Percentiles rank a stretch among this genome's conserved stretches.
These are phyloP conservation scores for Syzygium oleosum DNA, from an alignment of 345 rosid genomes.

Conservation along the genomic window DNA sequence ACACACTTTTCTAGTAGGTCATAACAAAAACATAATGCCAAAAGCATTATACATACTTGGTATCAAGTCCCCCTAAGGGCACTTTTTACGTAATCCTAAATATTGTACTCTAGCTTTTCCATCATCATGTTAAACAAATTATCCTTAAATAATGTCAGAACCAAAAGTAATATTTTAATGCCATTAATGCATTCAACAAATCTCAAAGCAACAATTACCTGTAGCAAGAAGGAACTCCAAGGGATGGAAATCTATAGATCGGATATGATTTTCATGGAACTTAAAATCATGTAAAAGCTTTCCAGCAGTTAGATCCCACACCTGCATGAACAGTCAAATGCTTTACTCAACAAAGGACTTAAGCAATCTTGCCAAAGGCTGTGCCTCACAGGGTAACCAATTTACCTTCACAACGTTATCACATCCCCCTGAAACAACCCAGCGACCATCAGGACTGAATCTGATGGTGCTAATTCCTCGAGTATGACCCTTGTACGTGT, in stretches of 20 bases:
- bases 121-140: background rate
- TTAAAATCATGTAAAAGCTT: conserved; percentile 94
- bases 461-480: conserved; percentile 69
- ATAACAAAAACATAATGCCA: background rate
- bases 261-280: conserved; percentile 80
- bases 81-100: background rate
- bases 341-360: background rate
- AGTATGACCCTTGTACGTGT: conserved; percentile 89
- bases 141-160: background rate
- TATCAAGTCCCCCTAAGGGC: background rate
- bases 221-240: conserved; percentile 94
- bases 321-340: conserved; percentile 20
- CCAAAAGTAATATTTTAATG: background rate
- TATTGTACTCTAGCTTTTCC: background rate
- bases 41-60: background rate
- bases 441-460: conserved; percentile 98
- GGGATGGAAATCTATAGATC: conserved; percentile 90
- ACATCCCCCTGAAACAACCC: conserved; percentile 98
- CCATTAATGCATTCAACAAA: background rate
- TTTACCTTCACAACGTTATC: conserved; percentile 92
- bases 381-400: background rate
- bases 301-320: conserved; percentile 98
- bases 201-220: conserved; percentile 24
- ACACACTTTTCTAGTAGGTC: background rate
- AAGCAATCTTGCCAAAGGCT: background rate